Evolutionary conservation across 306 rosid genomes (phyloP), one percentile per base, ranked within the genome.

Genomic region (Lupinus albus): DNA sequence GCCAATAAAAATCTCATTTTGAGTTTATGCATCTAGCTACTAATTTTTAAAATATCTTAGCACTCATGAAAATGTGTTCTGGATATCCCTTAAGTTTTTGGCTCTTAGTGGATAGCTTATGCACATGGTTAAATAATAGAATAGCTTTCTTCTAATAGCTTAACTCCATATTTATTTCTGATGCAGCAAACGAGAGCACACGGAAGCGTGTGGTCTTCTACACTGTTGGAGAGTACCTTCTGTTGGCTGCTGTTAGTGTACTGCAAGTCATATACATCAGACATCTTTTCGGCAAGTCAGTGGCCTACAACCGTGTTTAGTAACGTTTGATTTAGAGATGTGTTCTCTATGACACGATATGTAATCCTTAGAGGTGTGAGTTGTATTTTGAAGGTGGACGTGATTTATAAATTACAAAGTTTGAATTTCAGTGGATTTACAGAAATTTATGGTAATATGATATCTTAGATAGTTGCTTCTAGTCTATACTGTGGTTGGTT

Each of bases 151-250:
- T 33, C n/a, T 42, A 8, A 54, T 70, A 48, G 58, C 56, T 58
- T 11, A 38, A 42, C 41, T 39, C 10, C 6, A 7, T 39, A 17
- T 32, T 17, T 45, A 39, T 68, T 35, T 63, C 28, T 57, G 63
- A 48, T 67, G 79, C 80, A 90, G 92, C 97, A 7, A 94, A 94
- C 12, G 97, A 94, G 86, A 94, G 99, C 87, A 94, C 99, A 4
- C 74, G 81, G 20, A 86, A 80, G 75, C 97, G 99, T 1, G 95
- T 88, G n/a, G 25, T 94, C 60, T 45, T 83, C 54, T 94, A 94
- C 73, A 90, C 99, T 6, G 76, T 90, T 1, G 92, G 83, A 48
- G 96, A 94, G 81, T 94, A 90, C 80, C n/a, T 88, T 74, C 50
- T 91, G 36, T 85, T 94, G 82, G 89, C 85, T 25, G 81, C 54